These are phyloP conservation scores for Entamoeba nuttalli DNA, from an alignment of 208 protist species.

Conservation along the genomic window DNA sequence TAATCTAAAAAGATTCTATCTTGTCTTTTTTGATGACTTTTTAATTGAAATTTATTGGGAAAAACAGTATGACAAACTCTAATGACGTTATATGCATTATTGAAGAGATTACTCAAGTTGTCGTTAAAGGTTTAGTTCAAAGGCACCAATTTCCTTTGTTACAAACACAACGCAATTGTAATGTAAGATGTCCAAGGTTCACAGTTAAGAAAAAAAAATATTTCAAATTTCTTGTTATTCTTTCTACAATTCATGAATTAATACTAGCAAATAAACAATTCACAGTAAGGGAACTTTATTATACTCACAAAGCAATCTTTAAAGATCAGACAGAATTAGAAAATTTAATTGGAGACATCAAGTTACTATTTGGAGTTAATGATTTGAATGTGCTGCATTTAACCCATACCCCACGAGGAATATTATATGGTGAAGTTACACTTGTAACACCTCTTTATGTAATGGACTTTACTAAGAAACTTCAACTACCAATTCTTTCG, in stretches of 20 bases:
- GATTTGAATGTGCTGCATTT: background rate
- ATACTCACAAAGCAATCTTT: background rate
- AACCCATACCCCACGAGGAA: background rate
- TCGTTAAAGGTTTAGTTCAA: too few relatives aligned
- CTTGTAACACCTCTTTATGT: background rate
- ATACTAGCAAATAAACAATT: background rate
- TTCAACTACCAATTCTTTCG: background rate
- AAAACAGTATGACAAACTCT: too few relatives aligned
- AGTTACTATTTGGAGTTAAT: background rate
- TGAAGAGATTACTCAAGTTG: too few relatives aligned
- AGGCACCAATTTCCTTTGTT: too few relatives aligned
- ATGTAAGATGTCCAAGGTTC: too few relatives aligned
- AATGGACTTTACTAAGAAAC: background rate
- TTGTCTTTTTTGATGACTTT: too few relatives aligned
- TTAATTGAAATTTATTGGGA: too few relatives aligned
- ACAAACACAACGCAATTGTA: too few relatives aligned
- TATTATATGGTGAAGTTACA: background rate
- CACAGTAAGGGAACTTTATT: background rate
- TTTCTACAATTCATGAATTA: background rate
- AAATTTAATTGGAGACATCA: background rate
- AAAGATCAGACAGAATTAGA: background rate
- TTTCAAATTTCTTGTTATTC: background rate
- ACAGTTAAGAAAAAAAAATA: too few relatives aligned
- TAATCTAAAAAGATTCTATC: too few relatives aligned
- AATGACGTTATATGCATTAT: too few relatives aligned